phyloP scores from a whole-genome alignment of 495 filamentous ascomycete species.

The Penicillium paxilli region DNA sequence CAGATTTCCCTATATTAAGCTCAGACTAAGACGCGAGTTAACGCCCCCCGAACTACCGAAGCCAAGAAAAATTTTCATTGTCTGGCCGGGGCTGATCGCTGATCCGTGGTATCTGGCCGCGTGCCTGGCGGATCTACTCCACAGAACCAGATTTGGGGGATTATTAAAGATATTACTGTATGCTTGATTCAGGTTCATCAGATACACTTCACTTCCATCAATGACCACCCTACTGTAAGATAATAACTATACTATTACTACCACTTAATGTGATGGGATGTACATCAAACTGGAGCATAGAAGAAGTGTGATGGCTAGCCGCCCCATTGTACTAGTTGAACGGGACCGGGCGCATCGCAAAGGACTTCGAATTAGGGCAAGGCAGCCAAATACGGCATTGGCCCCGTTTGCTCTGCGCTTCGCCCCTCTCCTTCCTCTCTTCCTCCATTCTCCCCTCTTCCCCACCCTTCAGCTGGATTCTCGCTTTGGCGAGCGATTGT shows the following conservation, averaged over 20 bases:
- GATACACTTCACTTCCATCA: too few relatives aligned
- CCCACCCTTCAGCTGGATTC: neutral
- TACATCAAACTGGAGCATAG: too few relatives aligned
- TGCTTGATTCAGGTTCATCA: too few relatives aligned
- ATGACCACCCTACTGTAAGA: too few relatives aligned
- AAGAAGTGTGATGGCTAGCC: too few relatives aligned
- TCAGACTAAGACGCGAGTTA: neutral
- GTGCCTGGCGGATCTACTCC: neutral
- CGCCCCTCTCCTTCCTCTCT: too few relatives aligned
- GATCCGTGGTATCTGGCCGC: neutral
- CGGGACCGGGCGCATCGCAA: neutral
- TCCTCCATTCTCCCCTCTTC: too few relatives aligned
- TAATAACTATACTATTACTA: too few relatives aligned
- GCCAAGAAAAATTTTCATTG: neutral
- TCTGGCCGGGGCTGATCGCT: neutral
- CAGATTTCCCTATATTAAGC: conserved; percentile 1
- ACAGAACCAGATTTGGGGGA: neutral
- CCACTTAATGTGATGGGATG: too few relatives aligned
- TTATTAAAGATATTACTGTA: neutral
- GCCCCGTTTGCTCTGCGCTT: too few relatives aligned
- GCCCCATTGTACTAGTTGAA: too few relatives aligned
- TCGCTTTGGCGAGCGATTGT: neutral
- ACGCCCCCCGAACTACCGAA: neutral
- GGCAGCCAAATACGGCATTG: neutral
- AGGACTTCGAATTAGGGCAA: neutral